Evolutionary conservation across 495 filamentous ascomycete species (phyloP), one percentile per base, ranked within the genome.

Genomic region (Xylaria cubensis): DNA sequence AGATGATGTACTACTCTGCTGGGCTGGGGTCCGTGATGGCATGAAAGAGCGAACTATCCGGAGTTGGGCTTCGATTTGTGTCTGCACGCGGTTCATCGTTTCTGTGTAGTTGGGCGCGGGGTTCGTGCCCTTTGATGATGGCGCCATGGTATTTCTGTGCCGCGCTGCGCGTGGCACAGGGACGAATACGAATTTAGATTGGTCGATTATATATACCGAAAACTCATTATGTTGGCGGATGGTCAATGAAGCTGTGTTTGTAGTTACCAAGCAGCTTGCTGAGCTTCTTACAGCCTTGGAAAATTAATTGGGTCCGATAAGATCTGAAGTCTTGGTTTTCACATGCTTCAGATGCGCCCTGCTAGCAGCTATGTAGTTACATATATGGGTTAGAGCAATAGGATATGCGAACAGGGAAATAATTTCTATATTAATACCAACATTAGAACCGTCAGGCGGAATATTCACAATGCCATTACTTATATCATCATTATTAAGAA

Each of bases 71-170:
- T 79, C 75, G 71, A 79, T 41, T 21, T 75, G 75, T 24, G 61
- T 76, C 15, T 76, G 74, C 63, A 84, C 79, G 50, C 76, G 77
- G 77, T 84, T 83, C 77, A 82, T 76, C 66, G 76, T 71, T 34
- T 78, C 70, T 44, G 79, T 70, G 69, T 78, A 73, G 72, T 81
- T 74, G 10, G 80, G 75, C 59, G 79, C 77, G n/a, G 77, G 77
- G 75, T 79, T 79, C 41, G 73, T 46, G 51, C 73, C 51, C 70
- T 77, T 77, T 68, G 24, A 69, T 24, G 72, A 34, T 19, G 78
- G 77, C 69, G 77, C 75, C 77, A 79, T 77, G 50, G 48, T 72
- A 46, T 64, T 50, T 19, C 67, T 26, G 24, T 10, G 21, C 51
- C 15, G 13, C 53, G n/a, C 44, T 17, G 42, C 24, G 15, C 48